Base-by-base conservation (phyloP, 2,329 filamentous ascomycete species). In the Neospermospora avenae region DNA sequence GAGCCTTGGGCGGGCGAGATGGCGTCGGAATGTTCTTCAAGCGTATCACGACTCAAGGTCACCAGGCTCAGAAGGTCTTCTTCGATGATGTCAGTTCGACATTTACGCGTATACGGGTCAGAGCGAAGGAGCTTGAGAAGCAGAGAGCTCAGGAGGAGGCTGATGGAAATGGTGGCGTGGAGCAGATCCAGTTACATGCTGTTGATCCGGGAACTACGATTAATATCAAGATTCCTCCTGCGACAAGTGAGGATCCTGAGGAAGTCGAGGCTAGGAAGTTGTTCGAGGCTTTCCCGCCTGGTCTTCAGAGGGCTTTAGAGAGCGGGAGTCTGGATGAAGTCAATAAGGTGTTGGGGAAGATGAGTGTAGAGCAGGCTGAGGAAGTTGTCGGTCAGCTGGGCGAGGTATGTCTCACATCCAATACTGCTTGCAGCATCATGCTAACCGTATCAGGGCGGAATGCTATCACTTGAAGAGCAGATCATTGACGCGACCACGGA, bases 181-280 rank as follows among this genome's bases (percentile, higher is more conserved):
- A 99, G 78, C 93, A 97, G 75, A 99, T 99, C 68, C 96, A 99
- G 76, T 82, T 99, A 49, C 95, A 99, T 73, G 93, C 95, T 14
- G 93, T 99, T 11, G 92, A 97, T 74, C 93, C 93, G 0, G 89
- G 89, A 51, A 97, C 93, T 3, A 88, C 90, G 63, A 97, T 99
- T 74, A 90, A 90, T 72, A 97, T 98, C 74, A 84, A 78, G 57
- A 88, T 96, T 41, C 93, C 95, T 13, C 80, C 88, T 0, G 80
- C 81, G 41, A 80, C 84, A 24, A 89, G 86, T 68, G 81, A 85
- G 24, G 86, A 93, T 55, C 82, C 84, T 1, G 85, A 82, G 56
- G 81, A 81, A 56, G 80, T 86, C 64, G 78, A 81, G 62, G 85
- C 85, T 0, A 82, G 93, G 45, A 78, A 84, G 68, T 87, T 97